phyloP scores from a whole-genome alignment of 2,329 filamentous ascomycete species.

The Alternaria arborescens region DNA sequence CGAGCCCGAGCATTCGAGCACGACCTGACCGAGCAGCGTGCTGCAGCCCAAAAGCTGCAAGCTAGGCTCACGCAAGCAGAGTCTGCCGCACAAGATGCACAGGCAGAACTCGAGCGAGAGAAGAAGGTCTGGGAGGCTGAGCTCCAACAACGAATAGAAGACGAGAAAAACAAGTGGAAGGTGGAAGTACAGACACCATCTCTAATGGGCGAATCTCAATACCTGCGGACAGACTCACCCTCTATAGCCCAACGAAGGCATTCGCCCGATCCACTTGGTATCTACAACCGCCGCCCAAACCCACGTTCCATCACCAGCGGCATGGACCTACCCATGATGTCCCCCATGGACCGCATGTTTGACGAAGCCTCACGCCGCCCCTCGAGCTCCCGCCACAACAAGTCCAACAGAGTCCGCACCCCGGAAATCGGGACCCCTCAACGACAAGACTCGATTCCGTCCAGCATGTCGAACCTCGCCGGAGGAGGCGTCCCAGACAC shows the following conservation, averaged over 20 bases:
- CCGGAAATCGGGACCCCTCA: conserved; percentile 46
- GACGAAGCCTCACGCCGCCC: conserved; percentile 47
- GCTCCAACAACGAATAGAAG: conserved; percentile 67
- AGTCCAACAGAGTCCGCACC: conserved; percentile 46
- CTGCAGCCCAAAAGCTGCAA: conserved; percentile 69
- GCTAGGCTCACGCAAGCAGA: conserved; percentile 71
- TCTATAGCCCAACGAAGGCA: conserved; percentile 51
- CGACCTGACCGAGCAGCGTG: conserved; percentile 68
- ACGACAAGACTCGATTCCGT: conserved; percentile 48
- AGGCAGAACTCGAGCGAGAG: conserved; percentile 65
- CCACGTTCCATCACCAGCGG: conserved; percentile 41
- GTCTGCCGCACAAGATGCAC: conserved; percentile 67
- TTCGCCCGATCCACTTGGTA: conserved; percentile 49
- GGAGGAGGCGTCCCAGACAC: conserved; percentile 49
- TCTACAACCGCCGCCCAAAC: conserved; percentile 36
- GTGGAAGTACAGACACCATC: conserved; percentile 54
- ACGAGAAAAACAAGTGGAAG: conserved; percentile 69
- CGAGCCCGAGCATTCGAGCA: conserved; percentile 71
- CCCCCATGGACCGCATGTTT: conserved; percentile 49
- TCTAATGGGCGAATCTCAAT: conserved; percentile 31
- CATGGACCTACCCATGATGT: conserved; percentile 43
- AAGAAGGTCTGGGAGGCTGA: conserved; percentile 67
- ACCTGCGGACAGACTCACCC: conserved; percentile 50
- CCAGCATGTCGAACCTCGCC: conserved; percentile 40
- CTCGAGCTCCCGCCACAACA: conserved; percentile 43